phyloP scores from a whole-genome alignment of 345 rosid species.

The thale cress (Arabidopsis thaliana) region TAIR10.1 NC_003075.7:5567001-5567500 shows the following conservation, averaged over 20 bases:
- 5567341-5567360: too few relatives aligned
- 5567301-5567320: background rate
- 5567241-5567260: background rate
- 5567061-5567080: conserved; percentile 28
- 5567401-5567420: too few relatives aligned
- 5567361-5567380: too few relatives aligned
- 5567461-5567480: too few relatives aligned
- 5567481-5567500: too few relatives aligned
- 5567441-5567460: too few relatives aligned
- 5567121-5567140: background rate
- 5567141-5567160: background rate
- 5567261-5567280: background rate
- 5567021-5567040: background rate
- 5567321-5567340: too few relatives aligned
- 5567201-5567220: background rate
- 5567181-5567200: background rate
- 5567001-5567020: conserved; percentile 32
- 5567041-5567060: conserved; percentile 12
- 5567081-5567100: background rate
- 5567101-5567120: conserved; percentile 6
- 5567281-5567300: background rate
- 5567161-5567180: too few relatives aligned
- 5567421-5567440: too few relatives aligned
- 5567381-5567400: too few relatives aligned
- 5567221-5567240: background rate